A percentile compares a stretch with the other conserved stretches of the same genome.
Evolutionary conservation across 306 rosid genomes (phyloP).

Genomic region (Heteromeles arbutifolia): DNA sequence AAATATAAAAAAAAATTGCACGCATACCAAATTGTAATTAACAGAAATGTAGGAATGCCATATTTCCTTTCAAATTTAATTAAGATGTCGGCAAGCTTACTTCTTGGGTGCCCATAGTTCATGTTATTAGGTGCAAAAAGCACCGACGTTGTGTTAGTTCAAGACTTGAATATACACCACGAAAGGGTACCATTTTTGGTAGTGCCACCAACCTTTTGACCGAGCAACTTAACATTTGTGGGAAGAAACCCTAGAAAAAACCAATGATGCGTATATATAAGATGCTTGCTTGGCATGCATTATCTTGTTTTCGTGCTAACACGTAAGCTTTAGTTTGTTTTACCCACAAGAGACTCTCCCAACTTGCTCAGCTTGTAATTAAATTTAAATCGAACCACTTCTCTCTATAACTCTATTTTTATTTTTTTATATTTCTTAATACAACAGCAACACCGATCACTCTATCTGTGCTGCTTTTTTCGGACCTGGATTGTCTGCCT

Average conservation of each 20-base stretch:
- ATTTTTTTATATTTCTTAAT: slow-evolving; percentile 14
- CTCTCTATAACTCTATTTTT: slow-evolving; percentile 2
- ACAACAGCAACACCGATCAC: background rate
- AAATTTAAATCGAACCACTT: slow-evolving; percentile 3
- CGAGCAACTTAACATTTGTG: background rate
- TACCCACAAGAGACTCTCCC: slow-evolving; percentile 30
- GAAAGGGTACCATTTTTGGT: slow-evolving; percentile 20
- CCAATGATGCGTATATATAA: background rate
- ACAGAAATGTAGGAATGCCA: background rate
- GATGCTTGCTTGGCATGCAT: slow-evolving; percentile 27
- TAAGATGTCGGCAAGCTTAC: slow-evolving; percentile 16
- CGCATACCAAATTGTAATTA: background rate
- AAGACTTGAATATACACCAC: slow-evolving; percentile 28
- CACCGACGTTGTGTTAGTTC: slow-evolving; percentile 29
- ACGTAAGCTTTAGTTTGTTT: slow-evolving; percentile 25
- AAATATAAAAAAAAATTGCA: background rate
- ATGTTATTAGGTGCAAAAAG: slow-evolving; percentile 30
- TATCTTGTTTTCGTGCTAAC: slow-evolving; percentile 13
- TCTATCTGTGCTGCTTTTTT: slow-evolving; percentile 18
- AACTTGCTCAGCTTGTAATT: slow-evolving; percentile 7
- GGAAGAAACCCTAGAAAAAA: background rate
- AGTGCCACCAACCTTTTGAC: slow-evolving; percentile 19
- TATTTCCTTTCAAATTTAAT: background rate
- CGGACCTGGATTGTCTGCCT: no score
- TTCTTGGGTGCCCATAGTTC: slow-evolving; percentile 34